Percentiles rank a stretch among this genome's conserved stretches.
These are phyloP conservation scores for Jimgerdemannia lactiflua DNA, from an alignment of 192 early-diverging fungal species.

Conservation along the genomic window DNA sequence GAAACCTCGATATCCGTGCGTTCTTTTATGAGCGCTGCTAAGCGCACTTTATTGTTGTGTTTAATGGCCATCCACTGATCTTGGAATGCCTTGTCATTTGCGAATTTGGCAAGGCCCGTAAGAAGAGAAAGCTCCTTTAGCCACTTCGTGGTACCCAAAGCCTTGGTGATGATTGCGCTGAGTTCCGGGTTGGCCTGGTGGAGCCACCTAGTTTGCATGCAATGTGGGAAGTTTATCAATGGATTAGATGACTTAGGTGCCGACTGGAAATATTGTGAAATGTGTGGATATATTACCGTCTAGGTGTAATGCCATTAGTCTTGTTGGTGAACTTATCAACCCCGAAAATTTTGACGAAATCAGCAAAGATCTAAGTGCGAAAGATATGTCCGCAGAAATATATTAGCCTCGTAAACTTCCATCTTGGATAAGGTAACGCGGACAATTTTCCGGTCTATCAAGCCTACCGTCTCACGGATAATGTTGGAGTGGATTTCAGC, in stretches of 20 bases:
- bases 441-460: slow-evolving; percentile 2
- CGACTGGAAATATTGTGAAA: too few relatives aligned
- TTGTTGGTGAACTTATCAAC: slow-evolving; percentile 91
- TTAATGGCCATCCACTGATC: slow-evolving; percentile 90
- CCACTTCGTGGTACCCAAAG: slow-evolving; percentile 74
- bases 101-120: slow-evolving; percentile 57
- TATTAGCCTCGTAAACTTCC: too few relatives aligned
- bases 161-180: slow-evolving; percentile 76
- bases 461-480: slow-evolving; percentile 55
- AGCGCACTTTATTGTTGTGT: slow-evolving; percentile 84
- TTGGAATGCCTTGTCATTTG: slow-evolving; percentile 71
- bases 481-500: slow-evolving; percentile 84
- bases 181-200: slow-evolving; percentile 94
- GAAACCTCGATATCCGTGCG: slow-evolving; percentile 71
- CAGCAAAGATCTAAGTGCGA: slow-evolving; percentile 68
- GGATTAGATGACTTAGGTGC: too few relatives aligned
- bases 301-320: slow-evolving; percentile 97
- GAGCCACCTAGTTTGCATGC: slow-evolving; percentile 70
- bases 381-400: too few relatives aligned
- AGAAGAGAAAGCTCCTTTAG: slow-evolving; percentile 72
- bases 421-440: too few relatives aligned
- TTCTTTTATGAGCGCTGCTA: slow-evolving; percentile 79
- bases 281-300: too few relatives aligned
- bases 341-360: slow-evolving; percentile 90
- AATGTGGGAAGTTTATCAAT: slow-evolving; percentile 13